Evolutionary conservation across 179 eudicot genomes (phyloP), one percentile per base, ranked within the genome.

Genomic region (Beta macrorhiza): DNA sequence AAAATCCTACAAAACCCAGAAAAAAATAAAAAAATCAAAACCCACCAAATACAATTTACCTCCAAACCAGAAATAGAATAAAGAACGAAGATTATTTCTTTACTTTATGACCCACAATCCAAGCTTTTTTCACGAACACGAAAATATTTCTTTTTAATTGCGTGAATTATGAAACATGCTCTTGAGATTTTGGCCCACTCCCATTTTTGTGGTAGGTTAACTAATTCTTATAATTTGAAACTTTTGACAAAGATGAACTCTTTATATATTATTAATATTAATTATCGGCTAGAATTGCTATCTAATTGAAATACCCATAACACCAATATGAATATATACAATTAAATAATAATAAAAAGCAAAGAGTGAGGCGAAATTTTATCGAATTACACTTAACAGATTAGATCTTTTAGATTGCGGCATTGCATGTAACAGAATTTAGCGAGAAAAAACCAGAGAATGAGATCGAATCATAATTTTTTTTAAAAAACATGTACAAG

Each of bases 151-250:
- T 29, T 15, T 25, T 44, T 37, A 52, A 65, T 37, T 16, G 61
- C 81, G 56, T 15, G 56, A 81, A 65, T 77, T 77, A 75, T 68
- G 81, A 77, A 77, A 77, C 81, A 77, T 81, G 78, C 79, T 77
- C 59, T 80, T 77, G 70, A 64, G 53, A 5, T 1, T 7, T 49
- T 37, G 42, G 9, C 53, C 65, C 77, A 59, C 56, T 22, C n/a
- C 63, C 73, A 59, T 72, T 2, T 44, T 25, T 69, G 16, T 14
- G 59, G 80, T 77, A 51, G 81, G 81, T 80, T 76, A 83, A 65
- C 78, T 70, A 83, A 76, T 59, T 71, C 13, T 16, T 64, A 64
- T 20, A 16, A 44, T 75, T 25, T 17, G 11, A 4, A 8, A 19
- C 4, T 37, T 37, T 37, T 37, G 42, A 55, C 20, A 45, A 53